Base-by-base conservation (phyloP, 345 rosid species). In the Linum lewisii region DNA sequence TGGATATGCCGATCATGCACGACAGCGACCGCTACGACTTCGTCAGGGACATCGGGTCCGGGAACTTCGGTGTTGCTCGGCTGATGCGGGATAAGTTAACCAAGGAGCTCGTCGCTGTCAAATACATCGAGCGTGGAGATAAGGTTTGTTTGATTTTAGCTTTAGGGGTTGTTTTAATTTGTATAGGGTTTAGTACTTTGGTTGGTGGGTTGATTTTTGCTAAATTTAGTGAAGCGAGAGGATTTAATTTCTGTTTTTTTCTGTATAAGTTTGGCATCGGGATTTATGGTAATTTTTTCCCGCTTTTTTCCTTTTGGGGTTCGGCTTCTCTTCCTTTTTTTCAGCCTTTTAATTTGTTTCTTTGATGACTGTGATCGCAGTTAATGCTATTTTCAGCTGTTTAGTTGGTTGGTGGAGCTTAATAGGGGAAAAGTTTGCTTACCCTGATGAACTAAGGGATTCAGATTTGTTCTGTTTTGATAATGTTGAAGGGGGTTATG, bases 21-120 rank as follows among this genome's bases (percentile, higher is more conserved):
- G 75, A 71, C 24, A 71, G 75, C 59, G 75, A 72, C 64, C 75
- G 75, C 24, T 72, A 72, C 68, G 75, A 72, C 54, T 63, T 72
- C 36, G 65, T 72, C 47, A 58, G 71, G 24, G 71, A 72, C 58
- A 72, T 72, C 34, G 75, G 75, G 45, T 58, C 71, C 7, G 71
- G 75, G 2, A 71, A 71, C 51, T 71, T 71, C 63, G 75, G 70
- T 2, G 75, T 71, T 1, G 75, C 75, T 5, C n/a, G 75, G 20
- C 38, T 72, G 23, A 72, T 72, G 75, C 52, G 61, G 36, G 75
- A 72, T 54, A 72, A 72, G 53, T 32, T 72, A 7, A 72, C 71
- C 45, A 72, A 58, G 44, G 71, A 72, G 23, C 75, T 72, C 36
- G 71, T 72, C 13, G 75, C 75, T 1, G 75, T 72, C 8, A 72